phyloP scores from a whole-genome alignment of 345 rosid genomes.

The Erysimum cheiranthoides region DNA sequence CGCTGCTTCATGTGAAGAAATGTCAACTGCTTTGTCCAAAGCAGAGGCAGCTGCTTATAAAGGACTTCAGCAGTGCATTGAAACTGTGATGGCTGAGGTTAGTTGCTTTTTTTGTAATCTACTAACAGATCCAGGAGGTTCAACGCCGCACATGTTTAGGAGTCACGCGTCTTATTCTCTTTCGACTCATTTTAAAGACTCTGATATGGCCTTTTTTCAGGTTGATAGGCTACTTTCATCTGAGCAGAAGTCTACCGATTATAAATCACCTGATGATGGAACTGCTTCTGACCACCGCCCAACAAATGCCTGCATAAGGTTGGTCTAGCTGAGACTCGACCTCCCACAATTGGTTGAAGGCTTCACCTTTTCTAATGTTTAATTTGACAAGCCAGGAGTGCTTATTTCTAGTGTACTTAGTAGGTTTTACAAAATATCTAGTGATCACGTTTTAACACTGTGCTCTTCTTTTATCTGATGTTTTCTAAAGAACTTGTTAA shows the following conservation, averaged over 20 bases:
- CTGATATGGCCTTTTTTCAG: constrained; percentile 48
- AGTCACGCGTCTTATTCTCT: constrained; percentile 13
- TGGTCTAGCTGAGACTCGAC: constrained; percentile 38
- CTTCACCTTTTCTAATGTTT: not conserved
- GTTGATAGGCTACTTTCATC: constrained; percentile 92
- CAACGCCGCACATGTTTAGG: constrained; percentile 5
- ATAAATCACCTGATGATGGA: constrained; percentile 94
- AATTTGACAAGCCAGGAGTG: constrained; percentile 14
- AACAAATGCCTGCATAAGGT: constrained; percentile 96
- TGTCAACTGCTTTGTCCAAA: constrained; percentile 95
- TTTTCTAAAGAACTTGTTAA: constrained; percentile 3
- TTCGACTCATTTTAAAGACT: constrained; percentile 11
- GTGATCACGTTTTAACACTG: not conserved
- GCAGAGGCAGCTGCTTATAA: constrained; percentile 99
- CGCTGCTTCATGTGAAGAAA: constrained; percentile 98
- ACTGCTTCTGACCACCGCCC: constrained; percentile 94
- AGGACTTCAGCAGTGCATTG: constrained; percentile 99
- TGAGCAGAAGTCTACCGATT: constrained; percentile 95
- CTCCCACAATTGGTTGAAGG: constrained; percentile 15
- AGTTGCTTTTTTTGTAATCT: constrained; percentile 38
- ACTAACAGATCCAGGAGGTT: constrained; percentile 20
- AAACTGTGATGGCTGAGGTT: constrained; percentile 99
- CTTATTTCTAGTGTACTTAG: constrained; percentile 14
- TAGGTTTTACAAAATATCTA: constrained; percentile 21
- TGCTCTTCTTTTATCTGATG: not conserved